Evolutionary conservation across 768 basidiomycete species (phyloP), one percentile per base, ranked within the genome.

Genomic region (Lactarius sanguifluus): DNA sequence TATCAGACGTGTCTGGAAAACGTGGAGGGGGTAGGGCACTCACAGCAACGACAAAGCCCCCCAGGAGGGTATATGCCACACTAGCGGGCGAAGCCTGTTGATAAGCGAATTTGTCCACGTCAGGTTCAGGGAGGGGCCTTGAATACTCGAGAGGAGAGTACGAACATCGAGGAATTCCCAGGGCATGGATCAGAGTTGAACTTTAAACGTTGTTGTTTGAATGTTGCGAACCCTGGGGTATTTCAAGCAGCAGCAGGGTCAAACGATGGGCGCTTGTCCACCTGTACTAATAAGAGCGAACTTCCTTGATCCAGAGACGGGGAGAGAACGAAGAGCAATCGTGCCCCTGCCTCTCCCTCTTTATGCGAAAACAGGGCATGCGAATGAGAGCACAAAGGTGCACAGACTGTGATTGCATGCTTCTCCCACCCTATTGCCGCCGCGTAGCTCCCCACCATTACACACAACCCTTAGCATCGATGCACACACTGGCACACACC

Each of bases 21-120:
- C 43, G 13, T 36, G 7, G 13, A 30, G 10, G 23, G 5, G 28
- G 64, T 10, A 38, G 32, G 47, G 16, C 36, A 36, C 81, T 41
- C 61, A 84, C 83, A 9, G 77, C 76, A 34, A 84, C 81, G 28
- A 80, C 78, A 60, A 84, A 84, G 3, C 83, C 88, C 3, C 87
- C 89, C 0, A 90, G 74, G 64, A 84, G 83, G 30, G 85, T 84
- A 70, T 90, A 90, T 13, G 85, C 85, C 67, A 88, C 70, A n/a
- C 83, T 78, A 1, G 84, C 74, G 34, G 79, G 72, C 1, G 86
- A 81, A 2, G 84, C 79, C 89, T 90, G 72, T 62, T 64, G 50
- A 47, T 40, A 25, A 63, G 64, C 67, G 67, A 59, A 66, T 68
- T 68, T 75, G 74, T 77, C 70, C 70, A 66, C 71, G 62, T 71